Base-by-base conservation (phyloP, 306 rosid genomes). In the Castanea mollissima region DNA sequence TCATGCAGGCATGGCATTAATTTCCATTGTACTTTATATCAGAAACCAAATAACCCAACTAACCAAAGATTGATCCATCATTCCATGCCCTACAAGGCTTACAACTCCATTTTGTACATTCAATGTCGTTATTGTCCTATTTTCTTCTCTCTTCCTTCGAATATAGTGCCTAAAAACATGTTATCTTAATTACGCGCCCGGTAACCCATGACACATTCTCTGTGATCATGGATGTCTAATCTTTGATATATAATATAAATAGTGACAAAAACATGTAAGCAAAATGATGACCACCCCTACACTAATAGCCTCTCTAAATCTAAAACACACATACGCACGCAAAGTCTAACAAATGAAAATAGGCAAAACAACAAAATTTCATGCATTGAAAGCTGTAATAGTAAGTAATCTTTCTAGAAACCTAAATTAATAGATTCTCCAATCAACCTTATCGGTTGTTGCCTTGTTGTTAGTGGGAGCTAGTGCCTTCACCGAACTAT, bases 381-480 rank as follows among this genome's bases (percentile, higher is more conserved):
- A 73, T 65, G 71, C 75, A 83, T 74, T 75, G 74, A 82, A 80
- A 68, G 55, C 78, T 58, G 52, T 29, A 79, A 59, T 23, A 7
- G n/a, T 34, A 49, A 49, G 54, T 68, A 64, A 29, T 63, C 8
- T 34, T 67, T 34, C 27, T 67, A 19, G 72, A 67, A 67, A 67
- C 25, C 15, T 15, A 12, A 67, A 67, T 49, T 38, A 38, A 49
- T 49, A 68, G n/a, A n/a, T 68, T 68, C 49, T 68, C 59, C 38
- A 71, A 14, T 71, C 63, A 74, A 75, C 20, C 55, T 19, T 32
- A 78, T 76, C 77, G 59, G 79, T 74, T 84, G 85, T 76, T 84
- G 90, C 54, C 54, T 74, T 86, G 85, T 76, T 86, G 90, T 83
- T 60, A 84, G 89, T 79, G 74, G 80, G 77, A 73, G 59, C 67